Base-by-base conservation (phyloP, 2,329 filamentous ascomycete species). In the Trichophaea hybrida region DNA sequence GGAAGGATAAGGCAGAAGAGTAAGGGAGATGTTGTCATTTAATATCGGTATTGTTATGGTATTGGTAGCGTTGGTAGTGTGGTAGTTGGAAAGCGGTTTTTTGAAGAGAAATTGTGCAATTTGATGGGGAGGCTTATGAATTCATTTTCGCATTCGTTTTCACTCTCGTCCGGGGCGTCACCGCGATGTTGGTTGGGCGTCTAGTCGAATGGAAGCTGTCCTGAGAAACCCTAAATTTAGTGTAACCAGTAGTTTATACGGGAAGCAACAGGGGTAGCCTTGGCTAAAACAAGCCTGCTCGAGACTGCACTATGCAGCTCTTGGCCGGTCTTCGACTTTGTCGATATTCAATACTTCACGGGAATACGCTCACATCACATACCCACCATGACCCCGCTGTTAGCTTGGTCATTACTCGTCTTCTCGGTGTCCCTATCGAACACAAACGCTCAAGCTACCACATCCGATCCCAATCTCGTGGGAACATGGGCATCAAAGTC, bases 401-500 rank as follows among this genome's bases (percentile, higher is more conserved):
- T 24, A 24, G 24, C 24, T 24, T 24, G 24, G 24, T n/a, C 40
- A 6, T 46, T 46, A 46, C n/a, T 46, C n/a, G 13, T 46, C 13
- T 5, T 46, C 24, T 13, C 10, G 40, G 40, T 7, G 40, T 13
- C 40, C 13, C 13, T 17, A 8, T 35, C 33, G 4, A 37, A 31
- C 10, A 24, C 50, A 35, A 53, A 34, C 31, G 50, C 50, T n/a
- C 50, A 53, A 35, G 31, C 50, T 5, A 53, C 50, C 13, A 33
- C 34, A 8, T 37, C 53, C 8, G 53, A 55, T 46, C 53, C 53
- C 5, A 34, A 44, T 6, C 55, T 57, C 33, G 55, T 57, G 13
- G 84, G 84, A 60, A 87, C 84, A 60, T 88, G 84, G 84, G 78
- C 80, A 13, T 84, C 81, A 50, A 88, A 87, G 71, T 83, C 82